Base-by-base conservation (phyloP, 75 land plant species). In the Pseudotsuga menziesii region DNA sequence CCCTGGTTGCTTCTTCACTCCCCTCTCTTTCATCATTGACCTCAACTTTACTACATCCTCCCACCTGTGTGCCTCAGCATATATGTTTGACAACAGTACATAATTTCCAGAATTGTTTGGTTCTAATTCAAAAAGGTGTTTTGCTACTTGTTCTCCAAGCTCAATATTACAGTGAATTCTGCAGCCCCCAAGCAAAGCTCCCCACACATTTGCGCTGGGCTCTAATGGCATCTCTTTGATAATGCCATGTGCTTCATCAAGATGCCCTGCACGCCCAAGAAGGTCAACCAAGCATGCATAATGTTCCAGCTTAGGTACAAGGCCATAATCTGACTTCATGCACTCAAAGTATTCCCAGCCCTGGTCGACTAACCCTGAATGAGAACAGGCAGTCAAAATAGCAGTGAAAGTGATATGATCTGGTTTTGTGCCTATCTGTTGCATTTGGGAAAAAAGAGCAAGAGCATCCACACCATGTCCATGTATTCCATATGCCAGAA, bases 231-330 rank as follows among this genome's bases (percentile, higher is more conserved):
- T 81, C 20, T 75, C 72, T 25, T 71, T 84, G 57, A 90, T 81
- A 32, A 88, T 54, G 55, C 17, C n/a, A 52, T 78, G 80, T 17
- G 92, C 90, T 25, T 73, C 80, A 14, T 80, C 78, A 27, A 90
- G 73, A 74, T 77, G 82, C 57, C 90, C 90, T 39, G 85, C 79
- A 48, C 90, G 85, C 25, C 90, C 85, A 55, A 88, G 73, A 64
- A 88, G 85, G 74, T 90, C 92, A 58, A 90, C 86, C 74, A 88
- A 77, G 76, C 88, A 86, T 5, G 83, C 81, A 75, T 77, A 82
- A 61, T 88, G 92, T 22, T 86, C 88, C 25, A 54, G 27, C 13
- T 77, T 72, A 0, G 92, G 89, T 25, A 72, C 59, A 55, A 85
- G 54, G 4, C 81, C 80, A 64, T 82, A 83, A n/a, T 76, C 80